These are phyloP conservation scores for Phialophora tarda DNA, from an alignment of 2,329 filamentous ascomycete species.

Conservation along the genomic window DNA sequence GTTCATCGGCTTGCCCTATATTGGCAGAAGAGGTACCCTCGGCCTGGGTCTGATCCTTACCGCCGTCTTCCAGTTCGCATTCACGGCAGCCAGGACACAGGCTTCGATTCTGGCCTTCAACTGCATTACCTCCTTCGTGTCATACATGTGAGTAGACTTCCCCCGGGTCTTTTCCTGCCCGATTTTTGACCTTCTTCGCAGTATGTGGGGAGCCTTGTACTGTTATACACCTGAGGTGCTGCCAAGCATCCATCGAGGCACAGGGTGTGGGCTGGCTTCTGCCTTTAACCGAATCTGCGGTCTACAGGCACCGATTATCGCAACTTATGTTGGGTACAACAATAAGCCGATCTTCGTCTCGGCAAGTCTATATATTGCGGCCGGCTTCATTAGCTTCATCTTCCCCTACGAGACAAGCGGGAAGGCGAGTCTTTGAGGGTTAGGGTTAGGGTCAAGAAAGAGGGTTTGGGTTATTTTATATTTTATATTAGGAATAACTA, in stretches of 20 bases:
- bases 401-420: constrained; percentile 31
- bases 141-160: constrained; percentile 55
- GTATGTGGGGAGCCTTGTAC: constrained; percentile 66
- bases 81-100: constrained; percentile 68
- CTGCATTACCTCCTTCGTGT: constrained; percentile 71
- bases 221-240: constrained; percentile 74
- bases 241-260: constrained; percentile 71
- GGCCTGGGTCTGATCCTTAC: constrained; percentile 65
- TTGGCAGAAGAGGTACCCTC: constrained; percentile 76
- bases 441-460: no score
- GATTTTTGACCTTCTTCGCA: neutral
- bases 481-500: no score
- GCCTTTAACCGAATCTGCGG: constrained; percentile 75
- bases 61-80: constrained; percentile 73
- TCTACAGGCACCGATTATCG: constrained; percentile 68
- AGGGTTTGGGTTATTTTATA: no score
- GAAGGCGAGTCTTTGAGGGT: constrained; percentile 30
- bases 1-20: constrained; percentile 62
- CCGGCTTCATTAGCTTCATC: constrained; percentile 23
- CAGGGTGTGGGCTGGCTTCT: constrained; percentile 74
- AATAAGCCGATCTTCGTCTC: constrained; percentile 47
- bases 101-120: constrained; percentile 70
- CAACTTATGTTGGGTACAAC: constrained; percentile 32
- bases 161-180: constrained; percentile 49
- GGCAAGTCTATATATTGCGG: constrained; percentile 44